Evolutionary conservation across 169 alveolate genomes (phyloP).

Genomic region (Eimeria falciformis): DNA sequence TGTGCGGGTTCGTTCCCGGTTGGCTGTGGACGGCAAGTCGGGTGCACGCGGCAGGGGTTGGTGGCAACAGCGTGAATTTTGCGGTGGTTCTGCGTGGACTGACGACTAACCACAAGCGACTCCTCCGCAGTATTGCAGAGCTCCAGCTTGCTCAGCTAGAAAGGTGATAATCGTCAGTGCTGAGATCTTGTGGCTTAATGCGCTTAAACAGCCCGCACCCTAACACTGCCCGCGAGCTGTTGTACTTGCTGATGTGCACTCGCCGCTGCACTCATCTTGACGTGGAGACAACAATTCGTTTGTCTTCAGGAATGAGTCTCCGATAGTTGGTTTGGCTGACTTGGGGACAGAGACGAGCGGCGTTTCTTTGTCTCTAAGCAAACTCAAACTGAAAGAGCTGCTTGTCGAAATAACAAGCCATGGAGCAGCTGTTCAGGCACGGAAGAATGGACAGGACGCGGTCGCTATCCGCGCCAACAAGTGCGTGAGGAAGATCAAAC

Average conservation of each 20-base stretch:
- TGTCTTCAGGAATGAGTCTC: slow-evolving; percentile 59
- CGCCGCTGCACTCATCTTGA: no score
- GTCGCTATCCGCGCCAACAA: slow-evolving; percentile 67
- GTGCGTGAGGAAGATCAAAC: not conserved
- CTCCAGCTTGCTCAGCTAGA: slow-evolving; percentile 64
- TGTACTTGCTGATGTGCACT: no score
- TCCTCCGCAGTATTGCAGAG: slow-evolving; percentile 66
- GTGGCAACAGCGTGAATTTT: slow-evolving; percentile 71
- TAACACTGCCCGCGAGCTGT: no score
- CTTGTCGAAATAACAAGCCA: slow-evolving; percentile 77
- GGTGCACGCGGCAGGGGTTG: slow-evolving; percentile 22
- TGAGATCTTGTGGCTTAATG: not conserved
- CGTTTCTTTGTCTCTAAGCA: slow-evolving; percentile 3
- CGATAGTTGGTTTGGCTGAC: slow-evolving; percentile 11
- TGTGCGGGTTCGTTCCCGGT: slow-evolving; percentile 70
- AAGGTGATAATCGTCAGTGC: not conserved
- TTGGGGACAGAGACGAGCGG: slow-evolving; percentile 55
- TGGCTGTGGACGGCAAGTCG: slow-evolving; percentile 70
- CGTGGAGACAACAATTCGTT: no score
- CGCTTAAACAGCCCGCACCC: not conserved
- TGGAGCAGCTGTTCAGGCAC: slow-evolving; percentile 71
- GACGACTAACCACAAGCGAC: slow-evolving; percentile 77
- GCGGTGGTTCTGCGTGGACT: slow-evolving; percentile 69
- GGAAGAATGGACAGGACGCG: slow-evolving; percentile 63
- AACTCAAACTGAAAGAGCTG: slow-evolving; percentile 55